Conservation (phyloP, 305 asterid genomes). For the Solanum aculeatissimum region DNA sequence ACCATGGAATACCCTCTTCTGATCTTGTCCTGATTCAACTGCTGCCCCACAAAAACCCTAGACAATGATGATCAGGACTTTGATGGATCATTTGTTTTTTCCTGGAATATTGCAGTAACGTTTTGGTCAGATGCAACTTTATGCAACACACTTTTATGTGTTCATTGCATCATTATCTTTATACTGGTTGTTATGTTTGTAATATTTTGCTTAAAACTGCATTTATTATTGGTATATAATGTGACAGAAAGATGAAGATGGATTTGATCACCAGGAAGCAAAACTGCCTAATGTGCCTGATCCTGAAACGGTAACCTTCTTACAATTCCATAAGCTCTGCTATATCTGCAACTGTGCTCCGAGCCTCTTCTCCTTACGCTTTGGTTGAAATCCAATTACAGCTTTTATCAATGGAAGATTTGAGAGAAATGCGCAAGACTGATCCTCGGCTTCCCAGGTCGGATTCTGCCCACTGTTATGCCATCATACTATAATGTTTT, state of each 20-base stretch:
- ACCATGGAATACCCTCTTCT: background rate
- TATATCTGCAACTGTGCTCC: background rate
- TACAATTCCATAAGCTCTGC: background rate
- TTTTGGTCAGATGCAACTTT: background rate
- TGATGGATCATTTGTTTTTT: background rate
- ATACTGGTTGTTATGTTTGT: background rate
- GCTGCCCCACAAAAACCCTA: background rate
- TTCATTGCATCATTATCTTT: background rate
- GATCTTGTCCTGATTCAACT: background rate
- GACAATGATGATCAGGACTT: background rate
- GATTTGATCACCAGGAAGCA: constrained; percentile 77
- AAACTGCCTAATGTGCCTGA: constrained; percentile 64
- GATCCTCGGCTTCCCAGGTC: constrained; percentile 99
- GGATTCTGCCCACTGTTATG: background rate
- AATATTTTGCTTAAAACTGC: constrained; percentile 2
- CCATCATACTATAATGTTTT: background rate
- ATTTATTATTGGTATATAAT: constrained; percentile 8
- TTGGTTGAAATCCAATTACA: constrained; percentile 20
- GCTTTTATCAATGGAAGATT: constrained; percentile 90
- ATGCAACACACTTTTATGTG: background rate
- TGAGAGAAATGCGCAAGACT: constrained; percentile 73
- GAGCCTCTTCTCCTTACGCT: background rate
- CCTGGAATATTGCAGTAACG: background rate
- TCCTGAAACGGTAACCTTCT: constrained; percentile 63
- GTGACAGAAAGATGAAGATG: constrained; percentile 81